Base-by-base conservation (phyloP, 331 rosid species). In the Rosa hybrid region DNA sequence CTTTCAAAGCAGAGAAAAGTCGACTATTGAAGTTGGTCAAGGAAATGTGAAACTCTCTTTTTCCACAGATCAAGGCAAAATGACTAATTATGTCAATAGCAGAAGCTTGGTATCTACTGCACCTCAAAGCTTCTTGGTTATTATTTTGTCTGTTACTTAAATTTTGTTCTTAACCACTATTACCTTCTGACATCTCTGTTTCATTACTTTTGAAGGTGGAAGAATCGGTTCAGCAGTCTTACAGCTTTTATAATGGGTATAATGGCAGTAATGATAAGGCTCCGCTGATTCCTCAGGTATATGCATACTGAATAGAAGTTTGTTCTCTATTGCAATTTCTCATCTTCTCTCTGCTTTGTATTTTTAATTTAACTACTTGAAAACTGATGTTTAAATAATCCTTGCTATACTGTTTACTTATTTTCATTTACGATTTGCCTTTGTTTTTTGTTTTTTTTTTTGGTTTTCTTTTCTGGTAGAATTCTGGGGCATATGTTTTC, bases 251-350 rank as follows among this genome's bases (percentile, higher is more conserved):
- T 81, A 71, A 82, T 14, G 88, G 87, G 76, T 86, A 80, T 71
- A 71, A 86, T 75, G 92, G 92, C 39, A 84, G 81, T 38, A 49
- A 5, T 53, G 91, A 82, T 72, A 45, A 86, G 74, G 74, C 74
- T 78, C 87, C 92, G 16, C 88, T 86, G 86, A 87, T 88, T 75
- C 87, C 86, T 16, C 90, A 88, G 92, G 92, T 88, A 81, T 45
- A 78, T 16, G 17, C 30, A 69, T 34, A 27, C 10, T 44, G 63
- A 12, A 41, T 64, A 56, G 13, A 34, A 70, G 44, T 42, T 51
- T 59, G 18, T 63, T 20, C 21, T 39, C 20, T 41, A n/a, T 65
- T 64, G 34, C 53, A 30, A 34, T 72, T 51, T 67, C 64, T 46
- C 56, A 60, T 39, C 63, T 57, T 56, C 14, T 34, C 38, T 25